These are phyloP conservation scores for Stachybotrys chartarum DNA, from an alignment of 2,329 filamentous ascomycete genomes.

Conservation along the genomic window DNA sequence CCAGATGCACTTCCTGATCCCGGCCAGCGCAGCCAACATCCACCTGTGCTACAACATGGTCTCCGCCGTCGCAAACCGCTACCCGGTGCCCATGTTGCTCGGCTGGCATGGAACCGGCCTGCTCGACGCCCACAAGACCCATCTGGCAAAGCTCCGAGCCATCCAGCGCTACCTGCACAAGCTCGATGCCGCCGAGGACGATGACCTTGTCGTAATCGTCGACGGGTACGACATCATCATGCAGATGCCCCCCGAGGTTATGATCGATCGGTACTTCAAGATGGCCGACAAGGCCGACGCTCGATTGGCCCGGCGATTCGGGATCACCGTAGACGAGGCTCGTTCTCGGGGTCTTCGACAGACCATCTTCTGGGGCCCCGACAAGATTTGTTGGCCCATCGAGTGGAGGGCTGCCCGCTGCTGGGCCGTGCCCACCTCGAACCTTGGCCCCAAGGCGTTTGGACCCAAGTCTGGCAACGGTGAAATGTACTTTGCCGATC, in stretches of 20 bases:
- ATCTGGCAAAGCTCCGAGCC: constrained; percentile 31
- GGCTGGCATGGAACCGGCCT: constrained; percentile 29
- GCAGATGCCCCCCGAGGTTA: constrained; percentile 55
- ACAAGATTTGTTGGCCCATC: constrained; percentile 36
- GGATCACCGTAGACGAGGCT: constrained; percentile 24
- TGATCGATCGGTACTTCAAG: constrained; percentile 55
- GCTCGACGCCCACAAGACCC: constrained; percentile 25
- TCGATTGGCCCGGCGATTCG: constrained; percentile 42
- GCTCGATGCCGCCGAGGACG: constrained; percentile 14
- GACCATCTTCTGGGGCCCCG: constrained; percentile 35
- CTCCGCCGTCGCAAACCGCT: constrained; percentile 28
- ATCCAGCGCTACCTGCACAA: constrained; percentile 25
- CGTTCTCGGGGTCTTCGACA: constrained; percentile 23
- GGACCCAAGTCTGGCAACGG: constrained; percentile 26
- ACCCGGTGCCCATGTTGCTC: constrained; percentile 28
- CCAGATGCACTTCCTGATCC: constrained; percentile 29
- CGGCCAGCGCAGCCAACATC: constrained; percentile 27
- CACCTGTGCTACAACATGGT: constrained; percentile 30
- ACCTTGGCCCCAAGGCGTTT: constrained; percentile 22
- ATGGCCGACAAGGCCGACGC: constrained; percentile 45
- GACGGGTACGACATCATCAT: constrained; percentile 60
- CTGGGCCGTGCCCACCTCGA: constrained; percentile 29
- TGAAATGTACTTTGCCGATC: constrained; percentile 20
- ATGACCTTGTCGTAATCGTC: constrained; percentile 57
- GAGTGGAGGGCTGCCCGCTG: constrained; percentile 28